phyloP scores from a whole-genome alignment of 179 eudicot species.

The Pouteria campechiana region DNA sequence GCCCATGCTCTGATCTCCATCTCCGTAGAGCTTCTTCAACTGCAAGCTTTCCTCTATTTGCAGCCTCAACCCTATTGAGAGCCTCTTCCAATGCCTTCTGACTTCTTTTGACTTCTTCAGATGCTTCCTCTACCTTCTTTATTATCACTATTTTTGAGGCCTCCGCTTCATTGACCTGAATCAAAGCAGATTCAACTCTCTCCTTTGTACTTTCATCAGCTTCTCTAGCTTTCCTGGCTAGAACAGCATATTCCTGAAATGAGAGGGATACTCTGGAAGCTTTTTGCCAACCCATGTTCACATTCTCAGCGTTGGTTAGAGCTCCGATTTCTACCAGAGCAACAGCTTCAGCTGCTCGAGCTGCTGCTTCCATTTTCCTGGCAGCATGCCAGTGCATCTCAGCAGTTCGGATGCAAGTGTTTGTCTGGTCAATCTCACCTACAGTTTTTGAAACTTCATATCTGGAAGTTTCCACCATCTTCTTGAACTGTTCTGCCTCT shows the following conservation, averaged over 20 bases:
- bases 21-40: constrained; percentile 85
- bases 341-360: constrained; percentile 71
- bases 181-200: constrained; percentile 42
- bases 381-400: constrained; percentile 76
- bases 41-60: constrained; percentile 51
- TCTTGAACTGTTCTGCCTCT: constrained; percentile 69
- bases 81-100: constrained; percentile 78
- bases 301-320: constrained; percentile 29
- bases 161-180: constrained; percentile 52
- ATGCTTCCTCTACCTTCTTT: constrained; percentile 66
- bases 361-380: constrained; percentile 83
- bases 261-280: constrained; percentile 46
- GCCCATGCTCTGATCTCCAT: constrained; percentile 86
- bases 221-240: constrained; percentile 50
- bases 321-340: constrained; percentile 86
- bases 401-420: constrained; percentile 52
- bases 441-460: constrained; percentile 46
- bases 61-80: constrained; percentile 57
- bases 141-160: constrained; percentile 45
- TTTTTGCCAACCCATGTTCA: constrained; percentile 6
- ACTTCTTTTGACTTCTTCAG: constrained; percentile 61
- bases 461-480: constrained; percentile 58
- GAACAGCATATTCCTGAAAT: constrained; percentile 50
- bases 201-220: constrained; percentile 37
- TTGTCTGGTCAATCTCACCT: constrained; percentile 67